A percentile compares a stretch with the other conserved stretches of the same genome.
Conservation (phyloP, 306 rosid genomes). For the Luffa aegyptiaca region DNA sequence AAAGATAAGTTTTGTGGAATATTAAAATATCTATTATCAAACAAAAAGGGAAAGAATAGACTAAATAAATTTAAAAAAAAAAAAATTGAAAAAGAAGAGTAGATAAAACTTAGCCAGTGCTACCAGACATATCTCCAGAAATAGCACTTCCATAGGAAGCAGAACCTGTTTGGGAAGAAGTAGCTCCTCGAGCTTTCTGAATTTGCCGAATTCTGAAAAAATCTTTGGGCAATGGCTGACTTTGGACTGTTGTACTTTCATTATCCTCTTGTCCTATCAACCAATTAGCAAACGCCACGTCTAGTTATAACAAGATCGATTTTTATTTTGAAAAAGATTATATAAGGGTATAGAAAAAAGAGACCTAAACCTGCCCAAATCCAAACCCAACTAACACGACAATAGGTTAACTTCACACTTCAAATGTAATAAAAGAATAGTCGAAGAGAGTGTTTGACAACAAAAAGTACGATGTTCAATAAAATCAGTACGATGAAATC, state of each 20-base stretch:
- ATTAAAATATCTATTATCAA: not conserved
- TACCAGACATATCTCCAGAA: conserved; percentile 90
- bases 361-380: not conserved
- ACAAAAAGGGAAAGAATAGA: not conserved
- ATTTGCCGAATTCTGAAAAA: conserved; percentile 77
- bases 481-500: not conserved
- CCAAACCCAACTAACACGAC: not conserved
- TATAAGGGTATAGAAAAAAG: not conserved
- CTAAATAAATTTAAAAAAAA: not conserved
- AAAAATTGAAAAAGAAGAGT: not conserved
- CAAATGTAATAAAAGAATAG: not conserved
- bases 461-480: not conserved
- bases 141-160: conserved; percentile 85
- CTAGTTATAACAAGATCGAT: not conserved
- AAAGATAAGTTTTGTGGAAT: not conserved
- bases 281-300: not conserved
- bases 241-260: conserved; percentile 61
- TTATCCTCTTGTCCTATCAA: conserved; percentile 70
- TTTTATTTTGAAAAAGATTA: not conserved
- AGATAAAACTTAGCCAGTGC: conserved; percentile 43
- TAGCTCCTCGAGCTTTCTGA: conserved; percentile 61
- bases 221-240: conserved; percentile 82
- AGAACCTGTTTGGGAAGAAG: conserved; percentile 85
- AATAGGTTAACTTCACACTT: not conserved
- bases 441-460: not conserved